Percentiles rank a stretch among this genome's conserved stretches.
Evolutionary conservation across 495 filamentous ascomycete species (phyloP).

Genomic region (Penicillium longicatenatum): DNA sequence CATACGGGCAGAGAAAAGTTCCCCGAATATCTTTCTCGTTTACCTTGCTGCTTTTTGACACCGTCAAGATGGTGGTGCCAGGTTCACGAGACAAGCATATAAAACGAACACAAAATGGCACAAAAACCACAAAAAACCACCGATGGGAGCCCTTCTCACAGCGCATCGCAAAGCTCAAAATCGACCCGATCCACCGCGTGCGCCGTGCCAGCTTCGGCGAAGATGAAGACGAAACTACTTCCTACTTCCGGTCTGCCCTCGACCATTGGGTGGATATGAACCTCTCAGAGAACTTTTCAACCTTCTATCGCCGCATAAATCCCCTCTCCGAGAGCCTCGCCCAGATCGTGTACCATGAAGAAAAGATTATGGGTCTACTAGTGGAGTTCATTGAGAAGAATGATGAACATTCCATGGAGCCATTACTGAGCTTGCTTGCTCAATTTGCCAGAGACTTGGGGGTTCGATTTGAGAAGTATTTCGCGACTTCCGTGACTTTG

Average conservation of each 20-base stretch:
- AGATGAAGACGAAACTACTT: constrained; percentile 68
- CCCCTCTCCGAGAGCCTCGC: constrained; percentile 85
- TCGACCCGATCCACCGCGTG: constrained; percentile 88
- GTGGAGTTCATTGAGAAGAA: constrained; percentile 74
- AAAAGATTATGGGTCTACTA: constrained; percentile 77
- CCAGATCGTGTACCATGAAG: constrained; percentile 85
- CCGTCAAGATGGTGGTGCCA: constrained; percentile 55
- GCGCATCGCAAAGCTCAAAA: constrained; percentile 89
- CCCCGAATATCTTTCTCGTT: constrained; percentile 25
- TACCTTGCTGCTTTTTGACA: constrained; percentile 34
- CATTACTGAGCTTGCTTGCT: constrained; percentile 77
- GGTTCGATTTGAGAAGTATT: constrained; percentile 84
- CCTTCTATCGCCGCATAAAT: constrained; percentile 70
- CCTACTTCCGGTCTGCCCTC: constrained; percentile 79
- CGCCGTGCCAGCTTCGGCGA: constrained; percentile 77
- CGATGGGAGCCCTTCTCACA: constrained; percentile 89
- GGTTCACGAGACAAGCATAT: constrained; percentile 66
- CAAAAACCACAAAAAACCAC: constrained; percentile 75
- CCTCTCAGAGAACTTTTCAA: constrained; percentile 73
- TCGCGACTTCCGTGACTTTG: constrained; percentile 67
- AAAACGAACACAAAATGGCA: constrained; percentile 62
- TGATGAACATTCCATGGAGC: constrained; percentile 77
- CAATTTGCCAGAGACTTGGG: constrained; percentile 93
- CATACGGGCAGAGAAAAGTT: constrained; percentile 31
- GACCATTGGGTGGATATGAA: constrained; percentile 92